Base-by-base conservation (phyloP, 495 filamentous ascomycete species). In the Daldinia caldariorum region DNA sequence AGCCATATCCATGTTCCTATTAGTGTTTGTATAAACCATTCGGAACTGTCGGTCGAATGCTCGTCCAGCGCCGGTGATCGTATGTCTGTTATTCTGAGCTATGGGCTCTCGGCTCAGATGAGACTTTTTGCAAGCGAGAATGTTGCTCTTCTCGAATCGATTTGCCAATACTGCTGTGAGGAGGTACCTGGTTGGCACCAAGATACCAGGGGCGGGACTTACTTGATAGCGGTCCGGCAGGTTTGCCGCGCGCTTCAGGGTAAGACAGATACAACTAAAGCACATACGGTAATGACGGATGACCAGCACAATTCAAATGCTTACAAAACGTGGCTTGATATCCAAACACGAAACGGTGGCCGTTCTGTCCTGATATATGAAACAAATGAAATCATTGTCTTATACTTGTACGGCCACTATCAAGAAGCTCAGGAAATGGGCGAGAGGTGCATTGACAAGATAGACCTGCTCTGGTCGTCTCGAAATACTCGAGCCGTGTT, bases 211-310 rank as follows among this genome's bases (percentile, higher is more conserved):
- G 94, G 93, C 14, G 93, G 94, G 10, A 87, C 87, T 6, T 83
- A 92, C 67, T 83, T 96, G 10, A 85, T 92, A 62, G 83, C 88
- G 20, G 84, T 91, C 13, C 81, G 89, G 69, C 93, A 97, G 80
- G 89, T 89, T 59, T 87, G 87, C 51, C 86, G 92, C 14, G 92
- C 94, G 16, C 78, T 97, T 32, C 92, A 94, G 80, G 94, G 94
- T 39, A 97, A 94, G 77, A 97, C 94, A 0, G 80, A 83, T n/a
- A 83, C 79, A 20, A 76, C 79, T 2, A 79, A 79, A 9, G 77
- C 91, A 2, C 77, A 85, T 0, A 82, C 83, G 29, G 82, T 94
- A 29, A 84, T 97, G 82, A 88, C 83, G 45, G 93, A 97, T 71
- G 87, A 88, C 6, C 79, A 89, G 10, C 93, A 96, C 75, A 83